Evolutionary conservation across 768 basidiomycete genomes (phyloP).

Genomic region (Termitomyces sp.): DNA sequence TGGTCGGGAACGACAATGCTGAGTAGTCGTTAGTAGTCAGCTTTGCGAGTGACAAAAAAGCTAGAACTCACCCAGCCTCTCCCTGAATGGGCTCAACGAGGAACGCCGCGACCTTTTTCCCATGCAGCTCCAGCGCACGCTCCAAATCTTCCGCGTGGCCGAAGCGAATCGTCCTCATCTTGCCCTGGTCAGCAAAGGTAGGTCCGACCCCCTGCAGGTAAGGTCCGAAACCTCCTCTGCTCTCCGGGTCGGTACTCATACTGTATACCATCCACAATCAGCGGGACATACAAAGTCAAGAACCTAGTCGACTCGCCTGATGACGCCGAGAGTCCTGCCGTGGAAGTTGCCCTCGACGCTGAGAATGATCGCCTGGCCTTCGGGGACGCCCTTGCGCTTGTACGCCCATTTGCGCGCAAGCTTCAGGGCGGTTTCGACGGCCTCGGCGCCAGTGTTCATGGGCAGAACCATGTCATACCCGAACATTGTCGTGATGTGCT

Average conservation of each 20-base stretch:
- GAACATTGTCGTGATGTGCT: slow-evolving; percentile 77
- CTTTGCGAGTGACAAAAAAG: neutral
- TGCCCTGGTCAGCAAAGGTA: slow-evolving; percentile 52
- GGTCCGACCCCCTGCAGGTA: slow-evolving; percentile 86
- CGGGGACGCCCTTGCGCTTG: slow-evolving; percentile 72
- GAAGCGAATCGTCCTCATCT: slow-evolving; percentile 64
- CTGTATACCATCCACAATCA: slow-evolving; percentile 27
- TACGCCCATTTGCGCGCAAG: slow-evolving; percentile 97
- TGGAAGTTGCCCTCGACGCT: slow-evolving; percentile 93
- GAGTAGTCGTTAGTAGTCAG: neutral
- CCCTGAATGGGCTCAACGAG: slow-evolving; percentile 98
- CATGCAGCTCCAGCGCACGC: slow-evolving; percentile 72
- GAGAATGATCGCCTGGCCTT: slow-evolving; percentile 81
- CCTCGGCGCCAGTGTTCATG: slow-evolving; percentile 99
- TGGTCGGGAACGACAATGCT: slow-evolving; percentile 90
- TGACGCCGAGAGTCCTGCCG: slow-evolving; percentile 85
- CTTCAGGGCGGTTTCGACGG: slow-evolving; percentile 96
- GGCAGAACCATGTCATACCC: slow-evolving; percentile 95
- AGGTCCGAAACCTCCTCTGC: slow-evolving; percentile 84
- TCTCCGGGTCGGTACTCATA: slow-evolving; percentile 94
- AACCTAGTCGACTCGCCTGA: slow-evolving; percentile 42
- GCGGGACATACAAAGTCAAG: neutral
- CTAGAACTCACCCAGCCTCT: slow-evolving; percentile 78
- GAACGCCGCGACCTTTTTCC: slow-evolving; percentile 84
- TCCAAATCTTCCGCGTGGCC: slow-evolving; percentile 80